Base-by-base conservation (phyloP, 805 yeast species). In the Brettanomyces sp. region DNA sequence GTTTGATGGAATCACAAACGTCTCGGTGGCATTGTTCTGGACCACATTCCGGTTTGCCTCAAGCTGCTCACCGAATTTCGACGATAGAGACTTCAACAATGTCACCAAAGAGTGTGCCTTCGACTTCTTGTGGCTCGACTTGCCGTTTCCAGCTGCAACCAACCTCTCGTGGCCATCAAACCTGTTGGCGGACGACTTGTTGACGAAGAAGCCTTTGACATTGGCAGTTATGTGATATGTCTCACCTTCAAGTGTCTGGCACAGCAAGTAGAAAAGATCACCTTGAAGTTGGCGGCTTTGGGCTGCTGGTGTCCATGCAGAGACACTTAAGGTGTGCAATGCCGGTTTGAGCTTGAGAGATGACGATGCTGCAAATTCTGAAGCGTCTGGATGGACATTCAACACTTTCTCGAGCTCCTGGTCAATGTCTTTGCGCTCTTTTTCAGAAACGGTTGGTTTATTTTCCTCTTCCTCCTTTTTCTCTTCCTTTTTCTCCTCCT, bases 251-350 rank as follows among this genome's bases (percentile, higher is more conserved):
- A 85, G 68, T 41, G 96, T 85, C 56, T 79, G 82, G 38, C 80
- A 70, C 47, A 77, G 77, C 56, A 93, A 69, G 63, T 91, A 91
- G 47, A 84, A 69, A 55, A 90, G 69, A 58, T 90, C 95, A 24
- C 98, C 98, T 59, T 73, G 75, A 41, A 72, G 52, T 54, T 69
- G 75, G 59, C 74, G 77, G 44, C 70, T 66, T 14, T 82, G 69
- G 30, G 91, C 82, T 12, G 88, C 88, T 4, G 97, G 96, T 52
- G 85, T 82, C 93, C 96, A 91, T 45, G 78, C 76, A 12, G 96
- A 85, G 43, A 88, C 61, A 45, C 68, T 59, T 42, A 79, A 64
- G 0, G 76, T 67, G 52, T 72, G 76, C 49, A 93, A 65, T 7
- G 91, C 84, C 21, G 73, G 67, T 35, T 62, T 56, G 43, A 70